Percentiles rank a stretch among this genome's conserved stretches.
These are phyloP conservation scores for Cenchrus fungigraminus DNA, from an alignment of 176 grass and related monocot genomes.

Conservation along the genomic window DNA sequence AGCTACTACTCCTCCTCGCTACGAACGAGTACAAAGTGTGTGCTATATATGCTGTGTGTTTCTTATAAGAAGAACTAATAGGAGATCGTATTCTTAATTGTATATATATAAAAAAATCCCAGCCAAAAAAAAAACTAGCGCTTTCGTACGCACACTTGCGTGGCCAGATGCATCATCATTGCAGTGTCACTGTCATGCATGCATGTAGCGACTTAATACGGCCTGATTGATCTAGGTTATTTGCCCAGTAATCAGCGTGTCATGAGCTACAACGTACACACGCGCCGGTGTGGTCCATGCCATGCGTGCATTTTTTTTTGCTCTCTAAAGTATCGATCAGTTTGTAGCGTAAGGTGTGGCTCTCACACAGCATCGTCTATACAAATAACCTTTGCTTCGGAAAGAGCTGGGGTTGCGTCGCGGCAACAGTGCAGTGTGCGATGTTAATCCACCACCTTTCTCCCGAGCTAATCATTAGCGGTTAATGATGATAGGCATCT, in stretches of 20 bases:
- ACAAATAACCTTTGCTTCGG: neutral
- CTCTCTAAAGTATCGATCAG: too few relatives aligned
- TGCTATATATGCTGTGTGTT: neutral
- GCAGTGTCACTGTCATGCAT: neutral
- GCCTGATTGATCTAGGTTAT: conserved; percentile 27
- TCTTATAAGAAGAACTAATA: neutral
- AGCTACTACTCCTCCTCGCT: neutral
- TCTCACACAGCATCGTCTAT: too few relatives aligned
- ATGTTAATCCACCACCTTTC: conserved; percentile 35
- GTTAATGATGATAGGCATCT: conserved; percentile 49
- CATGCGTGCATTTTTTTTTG: neutral
- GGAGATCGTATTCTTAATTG: neutral
- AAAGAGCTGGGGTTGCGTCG: conserved; percentile 27
- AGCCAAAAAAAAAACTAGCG: neutral
- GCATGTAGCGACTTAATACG: neutral
- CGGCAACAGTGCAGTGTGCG: conserved; percentile 25
- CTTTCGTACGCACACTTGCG: conserved; percentile 13
- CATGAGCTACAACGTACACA: neutral
- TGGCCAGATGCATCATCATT: conserved; percentile 25
- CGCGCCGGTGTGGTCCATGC: conserved; percentile 14
- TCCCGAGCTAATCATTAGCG: conserved; percentile 48
- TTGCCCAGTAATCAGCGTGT: neutral
- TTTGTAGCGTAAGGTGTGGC: too few relatives aligned
- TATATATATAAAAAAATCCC: neutral
- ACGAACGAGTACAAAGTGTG: too few relatives aligned